These are phyloP conservation scores for Collybiopsis confluens DNA, from an alignment of 768 basidiomycete species.

Conservation along the genomic window DNA sequence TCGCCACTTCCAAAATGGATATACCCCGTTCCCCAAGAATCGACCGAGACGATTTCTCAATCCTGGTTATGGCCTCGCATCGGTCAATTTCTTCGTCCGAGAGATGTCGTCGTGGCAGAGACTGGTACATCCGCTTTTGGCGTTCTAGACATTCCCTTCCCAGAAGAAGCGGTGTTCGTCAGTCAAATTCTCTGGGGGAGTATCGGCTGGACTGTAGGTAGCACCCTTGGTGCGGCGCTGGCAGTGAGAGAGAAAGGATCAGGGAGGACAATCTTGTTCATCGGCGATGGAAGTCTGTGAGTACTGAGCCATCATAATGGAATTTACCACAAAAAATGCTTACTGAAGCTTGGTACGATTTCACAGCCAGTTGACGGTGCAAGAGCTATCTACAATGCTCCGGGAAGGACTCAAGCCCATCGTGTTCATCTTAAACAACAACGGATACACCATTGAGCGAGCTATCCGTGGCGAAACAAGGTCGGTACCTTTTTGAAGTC, in stretches of 20 bases:
- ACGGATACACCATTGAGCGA: slow-evolving; percentile 88
- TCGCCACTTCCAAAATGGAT: neutral
- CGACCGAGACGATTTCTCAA: slow-evolving; percentile 32
- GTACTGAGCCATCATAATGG: slow-evolving; percentile 16
- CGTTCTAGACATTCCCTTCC: slow-evolving; percentile 74
- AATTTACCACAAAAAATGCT: neutral
- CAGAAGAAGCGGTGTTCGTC: slow-evolving; percentile 59
- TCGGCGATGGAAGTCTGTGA: slow-evolving; percentile 80
- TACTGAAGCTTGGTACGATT: too few relatives aligned
- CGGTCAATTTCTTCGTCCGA: slow-evolving; percentile 61
- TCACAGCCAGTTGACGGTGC: slow-evolving; percentile 66
- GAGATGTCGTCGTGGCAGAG: slow-evolving; percentile 82
- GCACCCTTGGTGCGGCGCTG: slow-evolving; percentile 73
- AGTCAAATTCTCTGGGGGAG: slow-evolving; percentile 88
- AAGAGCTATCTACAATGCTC: slow-evolving; percentile 85
- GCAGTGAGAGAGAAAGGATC: slow-evolving; percentile 64
- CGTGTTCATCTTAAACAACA: slow-evolving; percentile 78
- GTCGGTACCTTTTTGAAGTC: slow-evolving; percentile 21
- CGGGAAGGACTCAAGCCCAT: slow-evolving; percentile 69
- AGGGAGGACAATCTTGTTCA: slow-evolving; percentile 74
- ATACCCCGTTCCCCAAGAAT: slow-evolving; percentile 20
- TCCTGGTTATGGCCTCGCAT: slow-evolving; percentile 83
- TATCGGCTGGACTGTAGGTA: slow-evolving; percentile 84
- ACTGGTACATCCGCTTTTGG: slow-evolving; percentile 85
- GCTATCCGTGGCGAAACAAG: slow-evolving; percentile 63